phyloP scores from a whole-genome alignment of 2,329 filamentous ascomycete genomes.

The Aspergillus terreus region DNA sequence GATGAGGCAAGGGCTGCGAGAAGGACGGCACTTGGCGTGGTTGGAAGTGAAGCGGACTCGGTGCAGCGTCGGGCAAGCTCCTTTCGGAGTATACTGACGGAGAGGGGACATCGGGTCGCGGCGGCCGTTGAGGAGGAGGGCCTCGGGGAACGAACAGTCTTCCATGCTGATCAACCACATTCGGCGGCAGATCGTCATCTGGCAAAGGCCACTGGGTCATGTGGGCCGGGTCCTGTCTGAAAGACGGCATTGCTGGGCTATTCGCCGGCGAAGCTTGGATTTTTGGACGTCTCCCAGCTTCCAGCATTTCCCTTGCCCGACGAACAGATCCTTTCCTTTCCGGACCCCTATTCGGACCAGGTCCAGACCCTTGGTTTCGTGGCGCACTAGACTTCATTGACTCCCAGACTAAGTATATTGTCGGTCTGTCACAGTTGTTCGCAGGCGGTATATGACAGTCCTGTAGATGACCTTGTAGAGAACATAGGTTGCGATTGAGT shows the following conservation, averaged over 20 bases:
- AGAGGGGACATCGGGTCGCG: conserved; percentile 38
- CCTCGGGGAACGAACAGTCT: conserved; percentile 27
- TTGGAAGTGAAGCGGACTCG: conserved; percentile 19
- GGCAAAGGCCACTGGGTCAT: conserved; percentile 47
- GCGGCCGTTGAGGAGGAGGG: conserved; percentile 40
- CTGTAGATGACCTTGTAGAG: not conserved
- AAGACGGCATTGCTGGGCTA: conserved; percentile 10
- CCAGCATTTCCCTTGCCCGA: conserved; percentile 32
- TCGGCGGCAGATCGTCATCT: conserved; percentile 26
- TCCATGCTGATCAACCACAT: conserved; percentile 23
- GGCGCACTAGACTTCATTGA: conserved; percentile 19
- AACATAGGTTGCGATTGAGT: conserved; percentile 1
- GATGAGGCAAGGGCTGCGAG: conserved; percentile 23
- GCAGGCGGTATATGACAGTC: too few relatives aligned
- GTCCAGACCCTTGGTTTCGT: conserved; percentile 7
- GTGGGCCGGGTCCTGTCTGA: conserved; percentile 26
- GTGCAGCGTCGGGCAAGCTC: conserved; percentile 22
- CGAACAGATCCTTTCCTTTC: conserved; percentile 33
- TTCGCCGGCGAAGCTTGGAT: conserved; percentile 11
- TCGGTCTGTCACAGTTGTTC: too few relatives aligned
- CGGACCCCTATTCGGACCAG: conserved; percentile 11
- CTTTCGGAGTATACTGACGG: conserved; percentile 34
- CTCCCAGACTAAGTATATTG: not conserved
- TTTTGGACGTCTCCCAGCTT: conserved; percentile 26
- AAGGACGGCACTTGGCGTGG: conserved; percentile 22